Evolutionary conservation across 768 basidiomycete species (phyloP).

Genomic region (Panellus pusillus): DNA sequence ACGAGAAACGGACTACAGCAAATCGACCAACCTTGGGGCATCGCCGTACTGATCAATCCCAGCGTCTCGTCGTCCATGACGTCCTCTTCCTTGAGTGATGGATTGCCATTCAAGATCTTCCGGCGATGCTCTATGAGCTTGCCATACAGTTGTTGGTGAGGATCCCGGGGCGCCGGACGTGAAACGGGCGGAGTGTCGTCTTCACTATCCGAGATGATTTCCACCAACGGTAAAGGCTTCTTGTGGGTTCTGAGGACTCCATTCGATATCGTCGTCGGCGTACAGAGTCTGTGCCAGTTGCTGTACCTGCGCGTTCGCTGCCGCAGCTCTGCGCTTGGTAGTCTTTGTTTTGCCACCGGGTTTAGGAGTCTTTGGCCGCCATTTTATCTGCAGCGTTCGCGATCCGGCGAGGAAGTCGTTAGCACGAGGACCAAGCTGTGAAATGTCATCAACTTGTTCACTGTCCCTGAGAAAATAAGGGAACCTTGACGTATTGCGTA

Average conservation of each 20-base stretch:
- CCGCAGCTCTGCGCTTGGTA: slow-evolving; percentile 24
- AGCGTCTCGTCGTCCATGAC: slow-evolving; percentile 38
- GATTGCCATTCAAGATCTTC: slow-evolving; percentile 30
- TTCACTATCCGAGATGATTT: slow-evolving; percentile 11
- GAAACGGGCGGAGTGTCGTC: background rate
- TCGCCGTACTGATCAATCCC: slow-evolving; percentile 36
- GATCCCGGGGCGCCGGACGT: background rate
- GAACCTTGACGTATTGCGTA: slow-evolving; percentile 53
- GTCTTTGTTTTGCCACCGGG: slow-evolving; percentile 22
- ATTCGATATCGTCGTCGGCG: slow-evolving; percentile 23
- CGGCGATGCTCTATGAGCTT: slow-evolving; percentile 6
- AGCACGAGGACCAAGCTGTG: slow-evolving; percentile 37
- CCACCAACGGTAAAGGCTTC: slow-evolving; percentile 21
- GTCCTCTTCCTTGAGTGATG: slow-evolving; percentile 29
- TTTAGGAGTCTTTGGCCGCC: slow-evolving; percentile 28
- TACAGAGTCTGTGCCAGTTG: slow-evolving; percentile 26
- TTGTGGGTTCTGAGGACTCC: slow-evolving; percentile 15
- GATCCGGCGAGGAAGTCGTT: slow-evolving; percentile 27
- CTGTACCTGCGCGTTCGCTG: slow-evolving; percentile 25
- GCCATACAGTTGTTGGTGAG: slow-evolving; percentile 2
- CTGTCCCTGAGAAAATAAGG: background rate
- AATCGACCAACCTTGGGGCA: slow-evolving; percentile 40
- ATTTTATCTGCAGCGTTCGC: slow-evolving; percentile 29
- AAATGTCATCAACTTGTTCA: background rate
- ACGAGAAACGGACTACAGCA: background rate